phyloP scores from a whole-genome alignment of 2,329 filamentous ascomycete species.

The Pseudogymnoascus sp. region DNA sequence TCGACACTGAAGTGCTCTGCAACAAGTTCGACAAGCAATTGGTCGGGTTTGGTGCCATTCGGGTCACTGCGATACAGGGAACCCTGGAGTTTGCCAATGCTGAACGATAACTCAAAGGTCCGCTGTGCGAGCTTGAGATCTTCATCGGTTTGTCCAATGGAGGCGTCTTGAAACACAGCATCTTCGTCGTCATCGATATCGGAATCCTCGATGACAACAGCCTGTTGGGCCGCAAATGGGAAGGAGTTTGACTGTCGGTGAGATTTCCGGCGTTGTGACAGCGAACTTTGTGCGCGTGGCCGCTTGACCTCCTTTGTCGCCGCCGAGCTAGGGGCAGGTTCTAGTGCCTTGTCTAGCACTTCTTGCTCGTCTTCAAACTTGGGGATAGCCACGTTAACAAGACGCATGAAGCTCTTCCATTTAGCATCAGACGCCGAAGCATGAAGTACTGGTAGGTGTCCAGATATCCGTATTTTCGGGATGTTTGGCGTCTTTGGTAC shows the following conservation, averaged over 20 bases:
- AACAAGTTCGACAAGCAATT: constrained; percentile 80
- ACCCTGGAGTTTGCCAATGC: constrained; percentile 86
- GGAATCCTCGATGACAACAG: constrained; percentile 61
- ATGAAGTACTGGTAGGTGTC: constrained; percentile 84
- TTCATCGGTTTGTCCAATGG: constrained; percentile 44
- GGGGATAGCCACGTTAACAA: constrained; percentile 92
- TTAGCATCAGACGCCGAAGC: constrained; percentile 89
- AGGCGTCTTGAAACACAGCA: constrained; percentile 58
- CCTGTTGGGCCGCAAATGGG: constrained; percentile 62
- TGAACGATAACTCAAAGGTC: constrained; percentile 94
- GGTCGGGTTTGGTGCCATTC: constrained; percentile 65
- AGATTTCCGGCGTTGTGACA: constrained; percentile 32
- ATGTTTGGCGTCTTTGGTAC: constrained; percentile 91
- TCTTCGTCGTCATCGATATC: constrained; percentile 50
- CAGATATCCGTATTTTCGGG: constrained; percentile 84
- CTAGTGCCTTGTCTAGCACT: constrained; percentile 14
- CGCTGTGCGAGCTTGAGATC: constrained; percentile 73
- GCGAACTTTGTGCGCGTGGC: constrained; percentile 21
- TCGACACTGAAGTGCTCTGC: constrained; percentile 82
- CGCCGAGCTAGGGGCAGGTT: background rate
- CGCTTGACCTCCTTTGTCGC: constrained; percentile 13
- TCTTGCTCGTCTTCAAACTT: constrained; percentile 55
- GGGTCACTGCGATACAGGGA: constrained; percentile 84
- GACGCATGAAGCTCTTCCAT: constrained; percentile 92
- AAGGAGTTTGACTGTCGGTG: constrained; percentile 62